These are phyloP conservation scores for Theobroma cacao DNA, from an alignment of 345 rosid genomes.

Conservation along the genomic window DNA sequence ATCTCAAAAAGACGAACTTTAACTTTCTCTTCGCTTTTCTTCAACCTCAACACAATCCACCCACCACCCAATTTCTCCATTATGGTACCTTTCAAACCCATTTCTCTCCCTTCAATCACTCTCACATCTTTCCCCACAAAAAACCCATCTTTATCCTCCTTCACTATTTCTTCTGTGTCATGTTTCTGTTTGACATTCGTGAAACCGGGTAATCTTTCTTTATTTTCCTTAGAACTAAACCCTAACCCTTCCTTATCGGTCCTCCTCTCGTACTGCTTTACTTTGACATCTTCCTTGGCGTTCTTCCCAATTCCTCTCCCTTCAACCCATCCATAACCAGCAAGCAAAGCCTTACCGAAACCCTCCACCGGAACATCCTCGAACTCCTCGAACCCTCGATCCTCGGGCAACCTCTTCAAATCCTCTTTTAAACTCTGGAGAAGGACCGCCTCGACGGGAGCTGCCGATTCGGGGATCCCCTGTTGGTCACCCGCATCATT, in stretches of 20 bases:
- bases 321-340: slow-evolving; percentile 87
- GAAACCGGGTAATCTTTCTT: background rate
- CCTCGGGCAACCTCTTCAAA: slow-evolving; percentile 56
- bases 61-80: slow-evolving; percentile 27
- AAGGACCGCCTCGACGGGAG: slow-evolving; percentile 34
- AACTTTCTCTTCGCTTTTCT: slow-evolving; percentile 39
- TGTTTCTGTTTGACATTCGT: slow-evolving; percentile 15
- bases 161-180: slow-evolving; percentile 10
- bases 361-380: slow-evolving; percentile 75
- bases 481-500: background rate
- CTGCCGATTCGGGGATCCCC: slow-evolving; percentile 10
- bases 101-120: slow-evolving; percentile 43
- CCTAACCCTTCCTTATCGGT: slow-evolving; percentile 62
- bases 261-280: slow-evolving; percentile 52
- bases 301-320: slow-evolving; percentile 84
- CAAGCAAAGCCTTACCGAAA: slow-evolving; percentile 65
- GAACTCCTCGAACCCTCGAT: slow-evolving; percentile 58
- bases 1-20: slow-evolving; percentile 43
- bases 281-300: slow-evolving; percentile 64
- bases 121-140: slow-evolving; percentile 61
- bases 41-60: slow-evolving; percentile 45
- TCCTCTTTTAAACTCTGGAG: slow-evolving; percentile 53
- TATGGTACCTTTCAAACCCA: slow-evolving; percentile 59
- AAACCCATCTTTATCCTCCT: slow-evolving; percentile 27
- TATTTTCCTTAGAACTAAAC: slow-evolving; percentile 17